These are phyloP conservation scores for Odontarrhena argentea DNA, from an alignment of 345 rosid species.

Conservation along the genomic window DNA sequence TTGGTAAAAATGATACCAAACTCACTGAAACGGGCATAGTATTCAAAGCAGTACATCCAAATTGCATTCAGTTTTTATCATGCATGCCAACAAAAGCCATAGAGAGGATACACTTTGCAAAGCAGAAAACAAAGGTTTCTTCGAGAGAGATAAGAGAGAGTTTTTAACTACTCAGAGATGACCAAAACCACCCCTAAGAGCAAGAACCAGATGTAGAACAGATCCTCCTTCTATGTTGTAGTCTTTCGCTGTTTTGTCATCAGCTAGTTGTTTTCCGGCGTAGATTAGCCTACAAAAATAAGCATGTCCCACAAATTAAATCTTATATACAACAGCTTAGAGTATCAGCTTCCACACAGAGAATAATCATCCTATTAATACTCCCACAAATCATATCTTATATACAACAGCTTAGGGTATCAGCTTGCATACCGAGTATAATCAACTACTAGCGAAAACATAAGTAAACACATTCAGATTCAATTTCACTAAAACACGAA, in stretches of 20 bases:
- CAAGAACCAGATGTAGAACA: constrained; percentile 97
- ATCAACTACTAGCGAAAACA: not conserved
- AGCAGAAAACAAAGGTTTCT: not conserved
- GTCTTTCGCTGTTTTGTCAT: constrained; percentile 87
- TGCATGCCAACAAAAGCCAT: constrained; percentile 11
- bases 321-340: not conserved
- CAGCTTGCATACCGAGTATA: not conserved
- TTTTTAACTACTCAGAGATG: constrained; percentile 19
- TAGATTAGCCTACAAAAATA: constrained; percentile 65
- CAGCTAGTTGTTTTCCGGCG: constrained; percentile 91
- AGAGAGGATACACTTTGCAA: not conserved
- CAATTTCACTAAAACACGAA: constrained; percentile 9
- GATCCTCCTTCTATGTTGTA: constrained; percentile 95
- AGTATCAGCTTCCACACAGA: not conserved
- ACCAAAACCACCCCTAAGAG: constrained; percentile 77
- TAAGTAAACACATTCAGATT: not conserved
- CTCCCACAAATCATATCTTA: not conserved
- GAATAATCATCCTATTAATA: not conserved
- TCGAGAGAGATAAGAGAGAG: not conserved
- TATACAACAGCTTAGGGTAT: not conserved
- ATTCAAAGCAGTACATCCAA: constrained; percentile 26
- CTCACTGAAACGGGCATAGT: constrained; percentile 2
- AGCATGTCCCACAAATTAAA: too few relatives aligned
- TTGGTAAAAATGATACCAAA: constrained; percentile 12
- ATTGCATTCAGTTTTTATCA: not conserved